Evolutionary conservation across 345 rosid species (phyloP), one percentile per base, ranked within the genome.

Genomic region (Mangifera indica): DNA sequence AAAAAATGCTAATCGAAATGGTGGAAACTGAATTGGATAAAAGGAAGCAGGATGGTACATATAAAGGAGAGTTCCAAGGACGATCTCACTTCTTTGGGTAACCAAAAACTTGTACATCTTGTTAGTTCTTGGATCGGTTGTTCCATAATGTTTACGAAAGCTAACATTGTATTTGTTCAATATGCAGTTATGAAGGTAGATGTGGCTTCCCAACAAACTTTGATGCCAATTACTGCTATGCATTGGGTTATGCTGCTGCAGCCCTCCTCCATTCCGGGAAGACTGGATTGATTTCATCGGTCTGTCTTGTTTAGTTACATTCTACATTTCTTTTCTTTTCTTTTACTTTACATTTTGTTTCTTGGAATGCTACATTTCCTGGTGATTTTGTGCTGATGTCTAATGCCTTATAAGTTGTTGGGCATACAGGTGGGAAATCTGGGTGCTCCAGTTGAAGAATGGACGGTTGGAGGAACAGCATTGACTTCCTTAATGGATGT

Each of bases 401-500:
- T 32, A 29, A 29, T 29, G 32, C 3, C 32, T 29, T 1, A 37
- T 37, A 37, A 1, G 42, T 37, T 37, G 42, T 5, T 48, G 40
- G 49, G 15, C 55, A 7, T 62, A 51, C 77, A 82, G 85, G 81
- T 82, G 29, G 83, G 81, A 56, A 82, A 82, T 74, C 71, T 82
- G 59, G 64, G 73, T 64, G 79, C 83, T 22, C 77, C 83, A 7
- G 83, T 74, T 32, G 70, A 74, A 22, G 83, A 84, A 67, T 84
- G 85, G 84, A 81, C 82, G 0, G 85, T 79, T 26, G 74, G 84
- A 51, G 83, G 81, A 61, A 78, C 83, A 57, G 82, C 81, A 17
- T 65, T 81, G 76, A 79, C 88, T 51, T 69, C 88, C 52, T 70
- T 85, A 67, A 85, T 85, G 88, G 86, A 85, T 18, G 88, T 85